Evolutionary conservation across 2,329 filamentous ascomycete species (phyloP).

Genomic region (Arthrinium phaeospermum): DNA sequence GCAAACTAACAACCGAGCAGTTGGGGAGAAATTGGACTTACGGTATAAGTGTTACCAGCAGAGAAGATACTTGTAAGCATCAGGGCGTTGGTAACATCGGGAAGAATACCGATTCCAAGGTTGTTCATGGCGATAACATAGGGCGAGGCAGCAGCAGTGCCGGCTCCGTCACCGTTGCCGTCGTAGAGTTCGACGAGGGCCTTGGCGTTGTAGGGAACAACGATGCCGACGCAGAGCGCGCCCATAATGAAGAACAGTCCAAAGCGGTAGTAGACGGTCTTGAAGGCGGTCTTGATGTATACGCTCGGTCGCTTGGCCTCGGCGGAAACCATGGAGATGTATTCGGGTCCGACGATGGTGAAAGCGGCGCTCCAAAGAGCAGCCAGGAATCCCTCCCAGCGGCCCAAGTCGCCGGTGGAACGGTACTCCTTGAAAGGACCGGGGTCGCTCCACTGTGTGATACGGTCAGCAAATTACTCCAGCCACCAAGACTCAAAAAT

Average conservation of each 20-base stretch:
- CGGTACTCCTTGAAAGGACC: constrained; percentile 61
- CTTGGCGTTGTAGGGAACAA: constrained; percentile 65
- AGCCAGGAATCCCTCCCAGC: constrained; percentile 66
- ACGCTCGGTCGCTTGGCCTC: constrained; percentile 61
- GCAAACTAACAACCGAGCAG: constrained; percentile 4
- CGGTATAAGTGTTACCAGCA: constrained; percentile 62
- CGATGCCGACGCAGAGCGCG: constrained; percentile 64
- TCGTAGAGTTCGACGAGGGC: constrained; percentile 51
- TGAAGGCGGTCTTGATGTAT: constrained; percentile 65
- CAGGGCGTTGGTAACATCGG: constrained; percentile 64
- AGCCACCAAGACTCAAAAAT: background rate
- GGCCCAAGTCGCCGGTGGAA: constrained; percentile 55
- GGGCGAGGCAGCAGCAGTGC: constrained; percentile 55
- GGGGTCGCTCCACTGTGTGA: constrained; percentile 48
- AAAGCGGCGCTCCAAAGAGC: constrained; percentile 60
- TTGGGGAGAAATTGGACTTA: background rate
- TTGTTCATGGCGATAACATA: constrained; percentile 60
- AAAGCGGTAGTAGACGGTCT: constrained; percentile 67
- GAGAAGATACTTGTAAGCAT: constrained; percentile 62
- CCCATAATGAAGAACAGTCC: constrained; percentile 69
- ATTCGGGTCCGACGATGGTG: constrained; percentile 64
- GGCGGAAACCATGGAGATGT: constrained; percentile 51
- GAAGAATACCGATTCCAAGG: constrained; percentile 54
- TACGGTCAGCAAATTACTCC: background rate
- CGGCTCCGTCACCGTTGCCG: constrained; percentile 19